Evolutionary conservation across 306 rosid genomes (phyloP), one percentile per base, ranked within the genome.

Genomic region (Hippophae gyantsensis): DNA sequence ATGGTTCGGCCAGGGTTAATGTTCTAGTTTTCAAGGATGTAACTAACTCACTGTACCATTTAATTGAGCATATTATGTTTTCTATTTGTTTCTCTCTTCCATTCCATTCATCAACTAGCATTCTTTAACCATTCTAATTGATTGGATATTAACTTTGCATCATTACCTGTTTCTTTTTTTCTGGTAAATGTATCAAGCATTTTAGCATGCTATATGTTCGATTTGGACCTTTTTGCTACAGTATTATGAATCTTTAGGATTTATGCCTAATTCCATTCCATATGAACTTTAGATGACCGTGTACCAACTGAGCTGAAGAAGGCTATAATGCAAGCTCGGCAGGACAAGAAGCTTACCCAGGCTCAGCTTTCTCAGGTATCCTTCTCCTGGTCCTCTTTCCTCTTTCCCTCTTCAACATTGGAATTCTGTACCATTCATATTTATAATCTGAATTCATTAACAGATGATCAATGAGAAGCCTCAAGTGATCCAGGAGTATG

Each of bases 381-480:
- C 9, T n/a, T 63, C 62, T 9, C 50, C 18, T 13, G 43, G 43
- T 47, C 44, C 60, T 58, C 54, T 49, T 52, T 48, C 61, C 52
- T 61, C 13, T 54, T 62, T 58, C 46, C 43, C 52, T 48, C 42
- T 13, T 27, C 7, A 18, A 9, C 23, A 38, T 46, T 9, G 41
- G 13, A 10, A 12, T 50, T 41, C 45, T 40, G 6, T 18, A 2
- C 45, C 4, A 52, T 41, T 32, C 52, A 53, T 74, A n/a, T 50
- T 27, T 58, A 69, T 6, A 6, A 9, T 23, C 27, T 32, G 9
- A 32, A 26, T 10, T 57, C 18, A 48, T 56, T 27, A 43, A 64
- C 77, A 88, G 96, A 25, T 88, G 8, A 85, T 88, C 72, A 88
- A 88, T 63, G 96, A 88, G 96, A 88, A 88, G 74, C 96, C 96